Conservation (phyloP, 2,329 filamentous ascomycete genomes). For the Botrytis medusae region DNA sequence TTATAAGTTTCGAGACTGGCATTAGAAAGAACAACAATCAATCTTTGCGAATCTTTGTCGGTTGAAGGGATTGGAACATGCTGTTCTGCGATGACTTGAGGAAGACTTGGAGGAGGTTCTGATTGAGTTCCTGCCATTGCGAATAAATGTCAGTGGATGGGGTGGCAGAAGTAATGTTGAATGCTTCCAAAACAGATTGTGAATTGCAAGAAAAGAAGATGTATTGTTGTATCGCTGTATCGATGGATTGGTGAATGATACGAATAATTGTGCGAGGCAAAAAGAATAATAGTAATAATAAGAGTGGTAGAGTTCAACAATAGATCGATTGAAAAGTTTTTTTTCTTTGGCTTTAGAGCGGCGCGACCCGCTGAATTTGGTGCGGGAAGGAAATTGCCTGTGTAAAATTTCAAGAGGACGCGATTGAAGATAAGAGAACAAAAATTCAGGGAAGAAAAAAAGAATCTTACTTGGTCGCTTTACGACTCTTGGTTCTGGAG, state of each 20-base stretch:
- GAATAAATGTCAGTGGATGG: constrained; percentile 31
- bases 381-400: background rate
- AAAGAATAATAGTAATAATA: constrained; percentile 2
- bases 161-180: constrained; percentile 21
- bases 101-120: constrained; percentile 85
- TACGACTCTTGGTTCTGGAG: constrained; percentile 33
- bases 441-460: background rate
- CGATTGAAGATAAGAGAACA: background rate
- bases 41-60: constrained; percentile 86
- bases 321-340: constrained; percentile 2
- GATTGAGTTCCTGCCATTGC: constrained; percentile 78
- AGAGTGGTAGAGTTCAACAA: background rate
- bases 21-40: constrained; percentile 96
- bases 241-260: constrained; percentile 20
- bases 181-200: background rate
- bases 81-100: constrained; percentile 91
- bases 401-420: background rate
- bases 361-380: constrained; percentile 9
- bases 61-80: constrained; percentile 77
- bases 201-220: background rate
- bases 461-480: constrained; percentile 39
- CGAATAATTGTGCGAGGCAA: background rate
- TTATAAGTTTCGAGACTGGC: constrained; percentile 98
- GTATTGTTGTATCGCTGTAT: background rate
- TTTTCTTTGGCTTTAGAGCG: background rate